Evolutionary conservation across 2,329 filamentous ascomycete species (phyloP).

Genomic region (Escovopsis weberi): DNA sequence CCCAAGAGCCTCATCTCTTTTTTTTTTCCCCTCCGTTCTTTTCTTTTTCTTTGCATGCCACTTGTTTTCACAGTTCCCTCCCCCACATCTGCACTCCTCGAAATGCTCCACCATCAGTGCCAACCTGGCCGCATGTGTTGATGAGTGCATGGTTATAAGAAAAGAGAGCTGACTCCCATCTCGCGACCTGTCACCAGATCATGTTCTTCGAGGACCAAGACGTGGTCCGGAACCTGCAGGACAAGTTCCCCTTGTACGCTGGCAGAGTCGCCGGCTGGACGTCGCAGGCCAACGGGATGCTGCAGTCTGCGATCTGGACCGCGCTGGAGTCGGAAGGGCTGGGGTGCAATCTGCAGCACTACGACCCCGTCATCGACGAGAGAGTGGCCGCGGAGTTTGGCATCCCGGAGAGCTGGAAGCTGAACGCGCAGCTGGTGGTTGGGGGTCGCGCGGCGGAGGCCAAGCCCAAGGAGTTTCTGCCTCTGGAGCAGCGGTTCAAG

Average conservation of each 20-base stretch:
- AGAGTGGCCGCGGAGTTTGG: constrained; percentile 56
- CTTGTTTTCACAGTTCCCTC: too few relatives aligned
- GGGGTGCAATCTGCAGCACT: constrained; percentile 84
- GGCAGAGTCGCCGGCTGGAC: constrained; percentile 70
- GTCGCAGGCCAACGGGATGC: constrained; percentile 63
- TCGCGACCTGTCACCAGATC: constrained; percentile 17
- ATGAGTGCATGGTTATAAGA: too few relatives aligned
- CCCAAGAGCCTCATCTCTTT: too few relatives aligned
- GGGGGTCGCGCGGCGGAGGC: constrained; percentile 45
- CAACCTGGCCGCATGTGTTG: too few relatives aligned
- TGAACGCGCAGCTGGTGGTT: constrained; percentile 77
- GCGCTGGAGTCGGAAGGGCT: constrained; percentile 72
- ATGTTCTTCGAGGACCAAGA: constrained; percentile 77
- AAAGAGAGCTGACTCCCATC: too few relatives aligned
- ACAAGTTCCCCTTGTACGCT: constrained; percentile 57
- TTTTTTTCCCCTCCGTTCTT: too few relatives aligned
- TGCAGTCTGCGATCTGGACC: constrained; percentile 66
- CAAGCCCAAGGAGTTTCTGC: constrained; percentile 48
- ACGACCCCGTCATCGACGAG: constrained; percentile 72
- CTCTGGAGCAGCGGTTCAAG: constrained; percentile 54
- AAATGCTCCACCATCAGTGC: too few relatives aligned
- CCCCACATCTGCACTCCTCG: too few relatives aligned
- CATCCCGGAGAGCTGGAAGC: constrained; percentile 56
- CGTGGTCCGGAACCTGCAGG: constrained; percentile 50
- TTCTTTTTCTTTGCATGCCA: too few relatives aligned